Evolutionary conservation across 257 asterid species (phyloP), one percentile per base, ranked within the genome.

Genomic region (Ajuga chamaepitys): DNA sequence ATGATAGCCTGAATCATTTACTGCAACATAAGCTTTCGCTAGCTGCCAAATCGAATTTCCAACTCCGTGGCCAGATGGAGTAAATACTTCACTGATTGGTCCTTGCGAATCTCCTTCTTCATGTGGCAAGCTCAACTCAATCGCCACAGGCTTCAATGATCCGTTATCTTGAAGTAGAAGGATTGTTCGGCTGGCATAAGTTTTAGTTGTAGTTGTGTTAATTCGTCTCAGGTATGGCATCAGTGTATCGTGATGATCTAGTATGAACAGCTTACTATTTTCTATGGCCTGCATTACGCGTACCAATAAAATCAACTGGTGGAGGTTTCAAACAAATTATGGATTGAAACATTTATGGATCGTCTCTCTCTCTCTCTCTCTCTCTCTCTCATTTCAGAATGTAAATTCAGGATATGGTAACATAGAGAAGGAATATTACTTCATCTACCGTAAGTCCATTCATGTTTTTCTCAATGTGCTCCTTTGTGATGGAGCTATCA

Each of bases 1-100:
- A 72, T 93, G 99, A 73, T 77, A 84, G 68, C 97, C 99, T 0
- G 99, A 84, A 64, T 93, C 99, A 21, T 89, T 93, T 4, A 93
- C 95, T 12, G 94, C 88, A 16, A 79, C 97, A 62, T 93, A 89
- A 57, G 99, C 99, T 76, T 93, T 93, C 0, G 96, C 95, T 10
- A 93, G 85, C 84, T 93, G 99, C 99, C 99, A 93, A 35, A 93
- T 66, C 9, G 86, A 74, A 13, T 76, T 80, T 16, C 78, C 86
- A 13, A 84, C 73, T 55, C 94, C 95, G 5, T 87, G 66, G 11
- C 84, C 73, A 17, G 83, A 70, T 8, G 96, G 95, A n/a, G 95
- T 87, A 67, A 70, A 87, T 12, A 93, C 97, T 71, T 74, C 68
- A 48, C 96, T 76, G n/a, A 62, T 48, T 46, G 87, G 80, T 46